Evolutionary conservation across 1,284 basidiomycete genomes (phyloP).

Genomic region (Apiotrichum brassicae): DNA sequence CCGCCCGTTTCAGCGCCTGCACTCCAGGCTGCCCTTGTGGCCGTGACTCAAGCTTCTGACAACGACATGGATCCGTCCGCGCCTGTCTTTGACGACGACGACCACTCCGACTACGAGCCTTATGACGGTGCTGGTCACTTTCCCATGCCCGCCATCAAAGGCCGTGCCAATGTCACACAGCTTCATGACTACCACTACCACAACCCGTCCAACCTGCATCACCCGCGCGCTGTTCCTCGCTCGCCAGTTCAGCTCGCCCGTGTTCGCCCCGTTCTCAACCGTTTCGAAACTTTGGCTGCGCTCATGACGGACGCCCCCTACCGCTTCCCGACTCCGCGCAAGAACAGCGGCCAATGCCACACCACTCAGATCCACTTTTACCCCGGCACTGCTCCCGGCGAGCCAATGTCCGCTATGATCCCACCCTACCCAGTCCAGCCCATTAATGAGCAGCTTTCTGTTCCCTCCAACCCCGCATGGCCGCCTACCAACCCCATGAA

Average conservation of each 20-base stretch:
- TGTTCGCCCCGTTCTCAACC: constrained; percentile 2
- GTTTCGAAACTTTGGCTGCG: constrained; percentile 1
- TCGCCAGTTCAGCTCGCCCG: constrained; percentile 1
- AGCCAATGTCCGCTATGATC: neutral
- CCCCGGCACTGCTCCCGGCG: neutral
- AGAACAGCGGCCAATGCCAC: no score
- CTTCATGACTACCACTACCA: no score
- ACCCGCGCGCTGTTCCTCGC: constrained; percentile 1
- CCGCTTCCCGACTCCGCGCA: neutral
- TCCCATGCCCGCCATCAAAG: constrained; percentile 2
- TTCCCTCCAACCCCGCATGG: neutral
- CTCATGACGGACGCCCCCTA: neutral
- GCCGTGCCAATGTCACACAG: neutral
- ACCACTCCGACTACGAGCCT: constrained; percentile 6
- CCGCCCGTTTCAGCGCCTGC: neutral
- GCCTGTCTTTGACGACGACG: constrained; percentile 2
- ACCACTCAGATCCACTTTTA: neutral
- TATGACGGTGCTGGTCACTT: constrained; percentile 11
- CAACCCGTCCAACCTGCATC: neutral
- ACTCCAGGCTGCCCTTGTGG: neutral
- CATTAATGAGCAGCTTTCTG: neutral
- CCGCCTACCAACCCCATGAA: neutral
- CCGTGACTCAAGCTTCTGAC: neutral
- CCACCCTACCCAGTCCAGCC: neutral
- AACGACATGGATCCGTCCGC: neutral